Evolutionary conservation across 2,329 filamentous ascomycete species (phyloP).

Genomic region (Macroventuria anomochaeta): DNA sequence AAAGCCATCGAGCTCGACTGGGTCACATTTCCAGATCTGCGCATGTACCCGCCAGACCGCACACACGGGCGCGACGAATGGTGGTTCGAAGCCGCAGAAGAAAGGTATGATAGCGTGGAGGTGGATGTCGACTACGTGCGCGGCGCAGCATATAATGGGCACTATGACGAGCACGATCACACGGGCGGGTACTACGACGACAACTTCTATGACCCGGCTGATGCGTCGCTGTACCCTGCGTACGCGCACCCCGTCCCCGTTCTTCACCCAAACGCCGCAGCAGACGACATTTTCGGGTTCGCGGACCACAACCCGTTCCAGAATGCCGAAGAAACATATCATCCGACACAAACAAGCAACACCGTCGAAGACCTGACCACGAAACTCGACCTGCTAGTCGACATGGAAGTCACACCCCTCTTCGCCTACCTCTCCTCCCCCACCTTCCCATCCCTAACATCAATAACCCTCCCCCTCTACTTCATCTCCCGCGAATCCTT

Average conservation of each 20-base stretch:
- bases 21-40: conserved; percentile 45
- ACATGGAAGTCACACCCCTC: conserved; percentile 43
- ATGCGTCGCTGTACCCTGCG: conserved; percentile 36
- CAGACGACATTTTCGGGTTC: conserved; percentile 41
- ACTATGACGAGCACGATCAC: conserved; percentile 46
- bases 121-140: conserved; percentile 40
- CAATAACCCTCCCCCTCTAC: conserved; percentile 42
- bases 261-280: conserved; percentile 7
- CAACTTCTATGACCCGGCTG: conserved; percentile 41
- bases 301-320: conserved; percentile 41
- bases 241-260: conserved; percentile 22
- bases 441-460: conserved; percentile 32
- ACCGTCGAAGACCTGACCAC: conserved; percentile 32
- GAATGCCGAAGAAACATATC: conserved; percentile 34
- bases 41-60: conserved; percentile 39
- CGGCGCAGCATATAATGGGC: conserved; percentile 31
- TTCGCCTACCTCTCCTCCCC: conserved; percentile 41
- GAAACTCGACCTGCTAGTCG: conserved; percentile 41
- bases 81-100: conserved; percentile 31
- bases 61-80: conserved; percentile 32
- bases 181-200: conserved; percentile 45
- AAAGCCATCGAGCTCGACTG: conserved; percentile 44
- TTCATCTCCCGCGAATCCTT: conserved; percentile 40
- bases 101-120: conserved; percentile 22
- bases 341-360: conserved; percentile 20